Evolutionary conservation across 1,284 basidiomycete species (phyloP).

Genomic region (Trichosporon coremiiforme): DNA sequence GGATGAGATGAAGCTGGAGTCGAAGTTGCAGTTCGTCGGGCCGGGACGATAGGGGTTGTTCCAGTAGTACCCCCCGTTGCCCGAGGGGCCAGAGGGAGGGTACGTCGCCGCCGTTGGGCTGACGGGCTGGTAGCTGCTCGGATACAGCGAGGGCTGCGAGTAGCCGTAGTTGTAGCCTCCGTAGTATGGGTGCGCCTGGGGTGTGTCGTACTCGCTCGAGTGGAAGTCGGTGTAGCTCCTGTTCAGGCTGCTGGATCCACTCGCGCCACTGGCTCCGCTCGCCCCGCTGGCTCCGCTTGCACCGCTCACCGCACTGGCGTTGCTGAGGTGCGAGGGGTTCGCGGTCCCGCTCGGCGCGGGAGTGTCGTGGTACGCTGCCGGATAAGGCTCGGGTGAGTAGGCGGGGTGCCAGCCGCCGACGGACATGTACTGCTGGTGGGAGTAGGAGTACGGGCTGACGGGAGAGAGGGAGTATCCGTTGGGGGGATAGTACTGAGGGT

Average conservation of each 20-base stretch:
- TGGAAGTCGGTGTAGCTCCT: neutral
- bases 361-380: neutral
- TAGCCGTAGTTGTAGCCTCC: neutral
- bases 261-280: neutral
- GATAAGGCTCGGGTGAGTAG: neutral
- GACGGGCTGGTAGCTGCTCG: neutral
- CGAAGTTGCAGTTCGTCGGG: neutral
- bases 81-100: neutral
- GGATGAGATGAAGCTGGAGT: no score
- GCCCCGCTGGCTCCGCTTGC: neutral
- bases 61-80: neutral
- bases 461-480: constrained; percentile 2
- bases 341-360: neutral
- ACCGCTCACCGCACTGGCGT: no score
- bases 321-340: neutral
- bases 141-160: neutral
- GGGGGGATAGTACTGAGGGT: neutral
- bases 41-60: neutral
- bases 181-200: neutral
- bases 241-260: neutral
- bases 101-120: neutral
- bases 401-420: neutral
- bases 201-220: neutral
- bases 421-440: neutral
- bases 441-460: neutral